A percentile compares a stretch with the other conserved stretches of the same genome.
Conservation (phyloP, 345 rosid genomes). For the Gossypium bickii region DNA sequence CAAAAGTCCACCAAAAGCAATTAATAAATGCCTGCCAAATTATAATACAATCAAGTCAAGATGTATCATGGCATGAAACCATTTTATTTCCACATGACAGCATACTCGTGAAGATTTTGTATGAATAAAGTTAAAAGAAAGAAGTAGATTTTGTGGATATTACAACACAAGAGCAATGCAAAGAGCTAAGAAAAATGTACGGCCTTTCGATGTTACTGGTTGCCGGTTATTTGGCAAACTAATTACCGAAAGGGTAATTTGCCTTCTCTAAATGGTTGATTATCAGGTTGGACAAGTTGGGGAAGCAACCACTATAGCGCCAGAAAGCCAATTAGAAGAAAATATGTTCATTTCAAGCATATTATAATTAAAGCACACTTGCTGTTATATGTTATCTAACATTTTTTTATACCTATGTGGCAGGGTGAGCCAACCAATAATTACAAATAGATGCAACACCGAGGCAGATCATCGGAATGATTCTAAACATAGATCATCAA, state of each 20-base stretch:
- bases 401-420: background rate
- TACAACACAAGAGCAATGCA: background rate
- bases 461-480: background rate
- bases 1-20: constrained; percentile 96
- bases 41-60: background rate
- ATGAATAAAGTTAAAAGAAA: background rate
- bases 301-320: background rate
- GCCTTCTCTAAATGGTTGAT: background rate
- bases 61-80: background rate
- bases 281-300: background rate
- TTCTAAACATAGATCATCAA: background rate
- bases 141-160: background rate
- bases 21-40: constrained; percentile 62
- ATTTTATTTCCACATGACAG: background rate
- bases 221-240: background rate
- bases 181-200: background rate
- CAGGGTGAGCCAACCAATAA: background rate
- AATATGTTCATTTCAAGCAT: background rate
- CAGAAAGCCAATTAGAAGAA: background rate
- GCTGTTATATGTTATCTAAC: background rate
- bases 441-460: background rate
- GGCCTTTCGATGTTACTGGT: background rate
- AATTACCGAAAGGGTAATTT: background rate
- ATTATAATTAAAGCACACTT: background rate
- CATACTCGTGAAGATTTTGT: background rate